Base-by-base conservation (phyloP, 441 rosid species). In the Isatis lusitanica region DNA sequence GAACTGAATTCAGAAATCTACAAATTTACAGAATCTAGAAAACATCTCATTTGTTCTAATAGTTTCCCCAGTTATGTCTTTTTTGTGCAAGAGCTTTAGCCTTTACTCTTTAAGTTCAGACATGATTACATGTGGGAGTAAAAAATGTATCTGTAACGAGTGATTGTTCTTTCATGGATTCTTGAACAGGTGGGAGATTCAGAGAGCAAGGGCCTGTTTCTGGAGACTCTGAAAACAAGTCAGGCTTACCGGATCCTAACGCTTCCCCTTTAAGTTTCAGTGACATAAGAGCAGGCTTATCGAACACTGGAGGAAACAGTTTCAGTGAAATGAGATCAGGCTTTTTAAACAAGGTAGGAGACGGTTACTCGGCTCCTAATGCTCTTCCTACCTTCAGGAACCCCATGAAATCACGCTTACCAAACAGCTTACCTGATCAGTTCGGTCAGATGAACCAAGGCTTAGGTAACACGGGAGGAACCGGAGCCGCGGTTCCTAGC, bases 271-370 rank as follows among this genome's bases (percentile, higher is more conserved):
- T 18, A 51, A 51, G 24, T 9, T 66, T 51, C 60, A 51, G 48
- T 8, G 47, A 66, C 0, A 50, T 66, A 5, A 66, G 9, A 51
- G 9, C 61, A 51, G 71, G 60, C 6, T 21, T 51, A n/a, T 1
- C 5, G 0, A 66, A 38, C 59, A 39, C 10, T 0, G 46, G 67
- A 58, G 53, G 71, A 56, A 35, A 24, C 40, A 50, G 24, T 21
- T 74, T 74, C 56, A 9, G 56, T 67, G 63, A 74, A 7, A 3
- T 67, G 63, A 74, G 57, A 60, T 36, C 78, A 21, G 68, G 63
- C 16, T 40, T 74, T 4, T 33, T 60, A 60, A 67, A 74, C 73
- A 50, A 11, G 24, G 46, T 31, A 63, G 30, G 18, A 4, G 59
- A 44, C 1, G 42, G 51, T 2, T 62, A 5, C 70, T 36, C 74